These are phyloP conservation scores for Saprolegnia parasitica DNA, from an alignment of 352 stramenopile species.

Conservation along the genomic window DNA sequence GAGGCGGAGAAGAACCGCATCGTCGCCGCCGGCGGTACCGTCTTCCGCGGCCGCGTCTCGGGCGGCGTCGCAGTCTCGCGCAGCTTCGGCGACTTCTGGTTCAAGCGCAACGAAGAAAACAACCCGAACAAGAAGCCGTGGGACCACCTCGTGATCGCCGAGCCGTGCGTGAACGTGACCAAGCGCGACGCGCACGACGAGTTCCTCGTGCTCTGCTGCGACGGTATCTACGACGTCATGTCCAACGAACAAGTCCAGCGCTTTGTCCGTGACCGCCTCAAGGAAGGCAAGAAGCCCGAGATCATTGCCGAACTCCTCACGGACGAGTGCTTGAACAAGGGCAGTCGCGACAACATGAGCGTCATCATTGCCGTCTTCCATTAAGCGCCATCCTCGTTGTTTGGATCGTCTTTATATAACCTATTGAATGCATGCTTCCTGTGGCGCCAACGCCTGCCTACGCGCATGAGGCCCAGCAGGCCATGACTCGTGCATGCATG, in stretches of 20 bases:
- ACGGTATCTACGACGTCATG: slow-evolving; percentile 95
- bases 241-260: slow-evolving; percentile 90
- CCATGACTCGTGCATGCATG: too few relatives aligned
- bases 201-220: slow-evolving; percentile 90
- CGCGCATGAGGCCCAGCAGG: too few relatives aligned
- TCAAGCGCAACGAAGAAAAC: slow-evolving; percentile 55
- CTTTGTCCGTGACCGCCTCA: slow-evolving; percentile 81
- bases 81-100: slow-evolving; percentile 86
- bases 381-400: neutral
- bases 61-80: slow-evolving; percentile 78
- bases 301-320: slow-evolving; percentile 71
- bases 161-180: slow-evolving; percentile 77
- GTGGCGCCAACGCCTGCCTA: too few relatives aligned
- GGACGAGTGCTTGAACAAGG: slow-evolving; percentile 75
- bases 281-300: slow-evolving; percentile 46
- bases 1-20: slow-evolving; percentile 86
- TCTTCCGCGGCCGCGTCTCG: slow-evolving; percentile 80
- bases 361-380: slow-evolving; percentile 44
- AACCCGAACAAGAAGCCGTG: slow-evolving; percentile 70
- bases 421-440: neutral
- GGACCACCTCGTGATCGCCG: slow-evolving; percentile 80
- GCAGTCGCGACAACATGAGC: slow-evolving; percentile 86
- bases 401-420: neutral
- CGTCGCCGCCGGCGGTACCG: slow-evolving; percentile 68
- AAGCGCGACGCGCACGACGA: slow-evolving; percentile 76